A percentile compares a stretch with the other conserved stretches of the same genome.
These are phyloP conservation scores for Diutina pseudorugosa DNA, from an alignment of 1,139 yeast genomes.

Conservation along the genomic window DNA sequence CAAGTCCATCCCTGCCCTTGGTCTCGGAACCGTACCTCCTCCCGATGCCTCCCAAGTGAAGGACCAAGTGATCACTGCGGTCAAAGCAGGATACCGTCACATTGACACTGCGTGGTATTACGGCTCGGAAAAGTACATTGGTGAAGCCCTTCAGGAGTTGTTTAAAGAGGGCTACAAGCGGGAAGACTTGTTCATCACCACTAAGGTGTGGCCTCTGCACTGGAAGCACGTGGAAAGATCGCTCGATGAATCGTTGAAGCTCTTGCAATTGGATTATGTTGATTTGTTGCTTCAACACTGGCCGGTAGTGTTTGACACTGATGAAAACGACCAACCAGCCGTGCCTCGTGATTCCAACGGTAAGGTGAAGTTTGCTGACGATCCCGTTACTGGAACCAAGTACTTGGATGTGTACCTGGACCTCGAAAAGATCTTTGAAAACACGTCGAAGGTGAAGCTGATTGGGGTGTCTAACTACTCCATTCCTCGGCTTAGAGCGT, in stretches of 20 bases:
- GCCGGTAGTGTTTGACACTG: constrained; percentile 43
- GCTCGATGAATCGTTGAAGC: constrained; percentile 21
- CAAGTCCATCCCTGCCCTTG: neutral
- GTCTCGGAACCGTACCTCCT: constrained; percentile 1
- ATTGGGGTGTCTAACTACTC: constrained; percentile 25
- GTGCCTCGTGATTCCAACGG: constrained; percentile 29
- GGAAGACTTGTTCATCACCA: constrained; percentile 47
- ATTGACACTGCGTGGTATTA: constrained; percentile 38
- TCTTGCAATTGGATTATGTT: constrained; percentile 41
- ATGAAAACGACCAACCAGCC: constrained; percentile 24
- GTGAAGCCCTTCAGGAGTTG: constrained; percentile 36
- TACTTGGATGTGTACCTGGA: constrained; percentile 36
- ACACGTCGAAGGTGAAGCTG: constrained; percentile 18
- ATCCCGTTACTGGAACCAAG: constrained; percentile 25
- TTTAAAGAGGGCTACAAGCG: constrained; percentile 38
- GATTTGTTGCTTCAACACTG: constrained; percentile 51
- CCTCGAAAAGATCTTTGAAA: constrained; percentile 28
- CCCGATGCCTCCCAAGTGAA: constrained; percentile 11
- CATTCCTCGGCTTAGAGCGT: constrained; percentile 14
- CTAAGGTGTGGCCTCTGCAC: constrained; percentile 45
- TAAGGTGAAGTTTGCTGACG: constrained; percentile 27
- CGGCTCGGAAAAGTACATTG: constrained; percentile 38
- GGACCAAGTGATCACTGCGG: constrained; percentile 27
- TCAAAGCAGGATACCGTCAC: constrained; percentile 29
- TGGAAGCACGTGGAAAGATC: constrained; percentile 26